Evolutionary conservation across 169 alveolate species (phyloP), one percentile per base, ranked within the genome.

Genomic region (Plasmodium adleri): DNA sequence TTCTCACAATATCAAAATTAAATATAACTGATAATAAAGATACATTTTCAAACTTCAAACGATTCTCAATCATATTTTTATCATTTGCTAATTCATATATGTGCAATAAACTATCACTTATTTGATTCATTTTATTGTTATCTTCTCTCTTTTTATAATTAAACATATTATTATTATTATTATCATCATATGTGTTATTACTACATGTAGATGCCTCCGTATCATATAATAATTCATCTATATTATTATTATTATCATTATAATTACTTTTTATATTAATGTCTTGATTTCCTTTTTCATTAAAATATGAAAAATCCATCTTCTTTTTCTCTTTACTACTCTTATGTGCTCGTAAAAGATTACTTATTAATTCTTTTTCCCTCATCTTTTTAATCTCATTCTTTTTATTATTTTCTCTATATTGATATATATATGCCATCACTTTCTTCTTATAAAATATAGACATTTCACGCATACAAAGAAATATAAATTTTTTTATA

Each of bases 391-490:
- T 56, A 17, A 15, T 17, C 7, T 56, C 24, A 12, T 56, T 56
- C 6, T 62, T n/a, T 62, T 26, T 17, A 7, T 62, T 24, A 8
- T 26, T 62, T 15, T 12, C 8, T 26, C 13, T 66, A 66, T 71
- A 9, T 45, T 63, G 66, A 43, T 49, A 49, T 59, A 22, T 1
- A 39, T 52, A 47, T 1, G 45, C 47, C 26, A 8, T 47, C 26
- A 78, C 45, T n/a, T 43, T 63, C 26, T 56, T 52, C 50, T 66
- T 78, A 15, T 70, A 78, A 66, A 78, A 78, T 66, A 78, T 28
- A 13, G 78, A 78, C 9, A 78, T 66, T 71, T 78, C 89, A 12
- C 89, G 67, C 26, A 50, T 50, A 24, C 80, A 63, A 15, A 5
- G 32, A 49, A 50, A 28, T 52, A 47, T 22, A 47, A 17, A 78